Base-by-base conservation (phyloP, 305 asterid genomes). In the Fraxinus platypoda region DNA sequence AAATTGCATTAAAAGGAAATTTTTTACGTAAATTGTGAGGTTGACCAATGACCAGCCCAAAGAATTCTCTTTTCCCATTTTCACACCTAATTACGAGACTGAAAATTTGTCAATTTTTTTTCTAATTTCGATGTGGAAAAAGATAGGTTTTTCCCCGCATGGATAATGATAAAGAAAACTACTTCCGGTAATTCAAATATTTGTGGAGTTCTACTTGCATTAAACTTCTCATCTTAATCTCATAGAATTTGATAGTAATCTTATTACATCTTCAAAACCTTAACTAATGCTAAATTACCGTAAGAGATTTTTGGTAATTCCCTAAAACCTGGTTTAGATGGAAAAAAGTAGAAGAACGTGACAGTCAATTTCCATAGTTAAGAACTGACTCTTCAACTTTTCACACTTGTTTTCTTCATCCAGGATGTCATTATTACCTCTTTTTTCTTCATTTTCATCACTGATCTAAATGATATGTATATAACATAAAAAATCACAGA, bases 261-360 rank as follows among this genome's bases (percentile, higher is more conserved):
- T 19, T 21, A 19, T 59, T 21, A 59, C 15, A 59, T 8, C 1
- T 59, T 59, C 5, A 59, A 59, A 59, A 59, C 11, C 28, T 2
- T 59, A 59, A 59, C 26, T 21, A 19, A 21, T 59, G 70, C 30
- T 21, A 21, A 59, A 59, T 59, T 59, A 59, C 0, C 28, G 30
- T 59, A 8, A 59, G 30, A 59, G 70, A 59, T 21, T 59, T 7
- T 7, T 19, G 70, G 70, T 21, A 21, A 59, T 21, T 8, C 70
- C 13, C 30, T 59, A 21, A 59, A 59, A 7, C 70, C 30, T 7
- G 15, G 30, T 59, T 59, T 59, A 59, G 70, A 59, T 59, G 17
- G 70, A 8, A 59, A 57, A 59, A 59, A 8, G 81, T 62, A 31
- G 84, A 78, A 78, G 90, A 90, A 87, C 88, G 93, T 88, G 91